Evolutionary conservation across 805 yeast genomes (phyloP), one percentile per base, ranked within the genome.

Genomic region (Candida ortonii): DNA sequence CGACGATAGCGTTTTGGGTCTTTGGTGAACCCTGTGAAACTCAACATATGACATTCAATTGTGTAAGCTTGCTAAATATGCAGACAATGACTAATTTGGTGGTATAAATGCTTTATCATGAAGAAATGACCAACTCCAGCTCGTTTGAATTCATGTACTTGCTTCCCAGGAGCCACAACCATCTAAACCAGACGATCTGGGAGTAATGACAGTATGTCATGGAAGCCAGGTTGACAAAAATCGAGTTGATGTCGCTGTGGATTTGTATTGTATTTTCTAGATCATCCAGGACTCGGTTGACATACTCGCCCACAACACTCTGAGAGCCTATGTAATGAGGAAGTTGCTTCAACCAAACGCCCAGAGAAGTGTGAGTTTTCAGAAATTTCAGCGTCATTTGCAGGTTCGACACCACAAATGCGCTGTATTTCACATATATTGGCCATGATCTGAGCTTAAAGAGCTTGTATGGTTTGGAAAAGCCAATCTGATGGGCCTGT

Each of bases 121-220:
- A 17, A n/a, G 35, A 23, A 38, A 27, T 36, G 25, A 47, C 50
- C 16, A 44, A 38, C 24, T 67, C 62, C 44, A 85, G 64, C 50
- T 84, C 88, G 59, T 90, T 89, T 33, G 74, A 73, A 26, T 80
- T 78, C 67, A 85, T 74, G 60, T 87, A 90, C 42, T 89, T 68
- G 40, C 95, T 82, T 11, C 80, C 59, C 5, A 74, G 39, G 53
- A 93, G 66, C 96, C 97, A 93, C 1, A 87, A 80, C 65, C 84
- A 84, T 46, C 98, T 70, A 58, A 82, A 93, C 97, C 97, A 90
- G 7, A 83, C 89, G 84, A 93, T 84, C 58, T 93, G 98, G 2
- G 95, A 78, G 43, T 69, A 68, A 61, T 93, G 97, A 3, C 84
- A 95, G 44, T 70, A 69, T 3, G 80, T 63, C 96, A 90, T 87